Conservation (phyloP, 179 eudicot genomes). For the Silene noctiflora region DNA sequence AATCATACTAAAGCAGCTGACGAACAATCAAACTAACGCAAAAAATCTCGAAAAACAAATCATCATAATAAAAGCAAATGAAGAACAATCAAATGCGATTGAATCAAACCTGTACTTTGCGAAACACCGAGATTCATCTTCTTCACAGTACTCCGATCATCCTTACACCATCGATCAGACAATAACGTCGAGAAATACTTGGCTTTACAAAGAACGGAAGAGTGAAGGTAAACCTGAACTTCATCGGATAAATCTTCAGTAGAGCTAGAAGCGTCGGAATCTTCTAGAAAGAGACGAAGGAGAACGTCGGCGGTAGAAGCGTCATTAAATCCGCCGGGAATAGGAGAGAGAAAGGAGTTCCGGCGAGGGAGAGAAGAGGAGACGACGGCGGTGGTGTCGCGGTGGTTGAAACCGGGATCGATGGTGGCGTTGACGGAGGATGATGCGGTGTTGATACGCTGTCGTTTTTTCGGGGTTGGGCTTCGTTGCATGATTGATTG, state of each 20-base stretch:
- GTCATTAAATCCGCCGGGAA: slow-evolving; percentile 60
- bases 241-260: slow-evolving; percentile 29
- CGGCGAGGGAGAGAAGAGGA: slow-evolving; percentile 18
- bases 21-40: slow-evolving; percentile 31
- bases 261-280: slow-evolving; percentile 31
- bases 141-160: slow-evolving; percentile 21
- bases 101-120: slow-evolving; percentile 38
- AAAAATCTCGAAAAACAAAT: slow-evolving; percentile 34
- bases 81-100: slow-evolving; percentile 39
- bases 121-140: slow-evolving; percentile 41
- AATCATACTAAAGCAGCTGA: slow-evolving; percentile 47
- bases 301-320: slow-evolving; percentile 67
- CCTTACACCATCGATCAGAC: slow-evolving; percentile 71
- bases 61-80: slow-evolving; percentile 47
- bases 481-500: background rate
- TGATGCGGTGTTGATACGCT: slow-evolving; percentile 33
- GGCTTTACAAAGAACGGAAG: slow-evolving; percentile 48
- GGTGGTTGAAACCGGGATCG: slow-evolving; percentile 29
- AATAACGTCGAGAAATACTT: slow-evolving; percentile 64
- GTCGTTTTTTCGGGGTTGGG: slow-evolving; percentile 43
- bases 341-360: slow-evolving; percentile 19
- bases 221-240: slow-evolving; percentile 56
- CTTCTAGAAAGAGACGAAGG: slow-evolving; percentile 52
- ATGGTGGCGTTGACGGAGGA: slow-evolving; percentile 26
- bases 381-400: slow-evolving; percentile 15